Base-by-base conservation (phyloP, 805 yeast species). In the Wickerhamomyces mucosus region DNA sequence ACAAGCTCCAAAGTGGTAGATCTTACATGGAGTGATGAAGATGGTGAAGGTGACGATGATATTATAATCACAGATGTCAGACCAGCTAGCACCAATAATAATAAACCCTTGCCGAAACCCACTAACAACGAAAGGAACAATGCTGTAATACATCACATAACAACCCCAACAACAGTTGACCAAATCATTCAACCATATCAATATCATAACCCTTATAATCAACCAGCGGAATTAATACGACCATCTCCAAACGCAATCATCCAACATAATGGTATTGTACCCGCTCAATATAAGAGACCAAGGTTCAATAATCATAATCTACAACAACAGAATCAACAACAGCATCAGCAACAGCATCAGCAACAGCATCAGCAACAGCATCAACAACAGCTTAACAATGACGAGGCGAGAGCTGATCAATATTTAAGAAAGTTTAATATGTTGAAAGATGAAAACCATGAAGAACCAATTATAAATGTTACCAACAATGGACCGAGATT, bases 41-140 rank as follows among this genome's bases (percentile, higher is more conserved):
- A 39, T 15, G 33, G 36, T 15, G 45, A 39, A 27, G 32, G 39
- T 10, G 47, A 43, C 22, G 46, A 41, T 20, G 50, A 43, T 26
- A 43, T 45, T 21, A 26, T 43, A 15, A 45, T 45, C 22, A 38
- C 45, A 4, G 44, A 37, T 3, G 27, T 40, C 21, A 40, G 46
- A 21, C 27, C 32, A 6, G 33, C 38, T 15, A 23, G 17, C 11
- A 29, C 27, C 17, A 16, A 18, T 10, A 27, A 17, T 29, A 5
- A 16, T 20, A n/a, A n/a, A 7, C 15, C 10, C 5, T 8, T 29
- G 21, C 18, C 21, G 22, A 26, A 14, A 17, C 29, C n/a, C n/a
- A n/a, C n/a, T n/a, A n/a, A n/a, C n/a, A n/a, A n/a, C n/a, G n/a
- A n/a, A n/a, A n/a, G n/a, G n/a, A n/a, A n/a, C n/a, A n/a, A n/a